Evolutionary conservation across 805 yeast genomes (phyloP).

Genomic region (Wickerhamomyces xylosicus): DNA sequence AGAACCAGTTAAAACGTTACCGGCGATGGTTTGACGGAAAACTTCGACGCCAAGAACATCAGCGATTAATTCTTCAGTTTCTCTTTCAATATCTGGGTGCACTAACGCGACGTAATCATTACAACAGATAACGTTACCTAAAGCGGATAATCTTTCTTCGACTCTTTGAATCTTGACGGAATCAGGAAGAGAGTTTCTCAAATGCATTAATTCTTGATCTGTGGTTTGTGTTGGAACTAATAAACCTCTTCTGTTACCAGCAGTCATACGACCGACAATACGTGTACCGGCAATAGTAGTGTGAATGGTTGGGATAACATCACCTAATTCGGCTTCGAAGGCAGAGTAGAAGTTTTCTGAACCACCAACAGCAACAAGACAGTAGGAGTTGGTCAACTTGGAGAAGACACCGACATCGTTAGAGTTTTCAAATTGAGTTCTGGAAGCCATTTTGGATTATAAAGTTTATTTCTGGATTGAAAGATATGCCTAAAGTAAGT

Average conservation of each 20-base stretch:
- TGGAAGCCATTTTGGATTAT: constrained; percentile 45
- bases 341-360: constrained; percentile 85
- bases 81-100: constrained; percentile 98
- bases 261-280: constrained; percentile 96
- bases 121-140: constrained; percentile 97
- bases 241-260: constrained; percentile 95
- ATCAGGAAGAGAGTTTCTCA: constrained; percentile 94
- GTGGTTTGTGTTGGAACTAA: constrained; percentile 96
- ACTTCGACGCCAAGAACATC: constrained; percentile 98
- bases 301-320: constrained; percentile 91
- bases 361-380: constrained; percentile 95
- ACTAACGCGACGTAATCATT: constrained; percentile 98
- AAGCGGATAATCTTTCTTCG: constrained; percentile 92
- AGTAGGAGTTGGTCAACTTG: constrained; percentile 91
- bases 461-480: too few species aligned
- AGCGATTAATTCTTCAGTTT: constrained; percentile 96
- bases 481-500: too few species aligned
- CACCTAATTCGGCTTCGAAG: constrained; percentile 95
- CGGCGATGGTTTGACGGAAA: constrained; percentile 97
- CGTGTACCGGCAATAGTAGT: constrained; percentile 98
- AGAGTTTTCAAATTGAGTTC: constrained; percentile 77
- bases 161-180: constrained; percentile 93
- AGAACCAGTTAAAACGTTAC: constrained; percentile 94
- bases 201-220: constrained; percentile 95
- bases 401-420: constrained; percentile 92